Conservation (phyloP, 1,284 basidiomycete genomes). For the Apiotrichum porosum region DNA sequence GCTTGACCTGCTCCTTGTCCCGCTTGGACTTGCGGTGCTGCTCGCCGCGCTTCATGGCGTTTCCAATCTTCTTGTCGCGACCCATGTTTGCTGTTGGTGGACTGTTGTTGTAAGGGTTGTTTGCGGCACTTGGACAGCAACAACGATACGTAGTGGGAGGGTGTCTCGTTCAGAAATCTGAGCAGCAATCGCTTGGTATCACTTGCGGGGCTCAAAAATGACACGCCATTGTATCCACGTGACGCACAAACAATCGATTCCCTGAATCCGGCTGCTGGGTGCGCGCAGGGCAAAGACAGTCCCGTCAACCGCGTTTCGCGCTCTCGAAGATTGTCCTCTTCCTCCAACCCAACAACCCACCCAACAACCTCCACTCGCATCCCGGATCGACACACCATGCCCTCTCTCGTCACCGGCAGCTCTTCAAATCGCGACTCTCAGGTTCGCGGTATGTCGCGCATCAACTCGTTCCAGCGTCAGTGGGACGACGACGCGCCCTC, state of each 20-base stretch:
- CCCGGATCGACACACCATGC: constrained; percentile 21
- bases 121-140: too few species aligned
- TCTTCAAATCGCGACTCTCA: neutral
- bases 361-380: too few species aligned
- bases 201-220: too few species aligned
- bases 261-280: too few species aligned
- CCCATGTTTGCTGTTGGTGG: constrained; percentile 37
- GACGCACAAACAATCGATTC: too few species aligned
- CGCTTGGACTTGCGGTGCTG: constrained; percentile 68
- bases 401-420: constrained; percentile 18
- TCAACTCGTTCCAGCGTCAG: constrained; percentile 39
- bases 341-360: neutral
- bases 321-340: too few species aligned
- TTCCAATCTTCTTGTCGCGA: constrained; percentile 58
- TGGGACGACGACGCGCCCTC: constrained; percentile 33
- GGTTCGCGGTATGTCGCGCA: constrained; percentile 27
- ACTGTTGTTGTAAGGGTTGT: neutral
- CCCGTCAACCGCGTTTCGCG: too few species aligned
- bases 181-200: too few species aligned
- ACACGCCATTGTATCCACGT: too few species aligned
- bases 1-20: constrained; percentile 72
- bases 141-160: too few species aligned
- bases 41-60: constrained; percentile 79
- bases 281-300: too few species aligned
- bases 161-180: too few species aligned